phyloP scores from a whole-genome alignment of 1,139 yeast genomes.

The Pichia sp. region DNA sequence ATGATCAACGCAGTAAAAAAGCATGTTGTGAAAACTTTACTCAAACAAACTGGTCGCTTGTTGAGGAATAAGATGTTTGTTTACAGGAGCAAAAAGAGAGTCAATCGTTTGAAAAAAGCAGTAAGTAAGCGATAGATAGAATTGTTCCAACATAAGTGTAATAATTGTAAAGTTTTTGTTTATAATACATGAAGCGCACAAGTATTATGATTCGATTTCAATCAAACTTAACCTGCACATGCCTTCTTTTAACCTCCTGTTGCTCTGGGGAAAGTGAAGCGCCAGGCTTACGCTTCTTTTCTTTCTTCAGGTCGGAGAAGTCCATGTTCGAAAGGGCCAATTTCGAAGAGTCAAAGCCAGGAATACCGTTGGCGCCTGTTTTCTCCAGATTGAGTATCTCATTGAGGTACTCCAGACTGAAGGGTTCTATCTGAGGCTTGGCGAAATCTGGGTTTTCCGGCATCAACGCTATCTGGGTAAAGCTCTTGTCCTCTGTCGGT shows the following conservation, averaged over 20 bases:
- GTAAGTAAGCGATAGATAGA: neutral
- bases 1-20: slow-evolving; percentile 49
- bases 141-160: neutral
- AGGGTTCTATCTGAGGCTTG: slow-evolving; percentile 43
- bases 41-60: slow-evolving; percentile 57
- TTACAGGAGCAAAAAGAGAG: slow-evolving; percentile 16
- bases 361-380: slow-evolving; percentile 68
- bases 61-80: slow-evolving; percentile 48
- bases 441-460: slow-evolving; percentile 27
- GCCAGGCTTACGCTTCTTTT: slow-evolving; percentile 23
- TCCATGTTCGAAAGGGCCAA: slow-evolving; percentile 54
- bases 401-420: slow-evolving; percentile 47
- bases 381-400: slow-evolving; percentile 59
- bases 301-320: slow-evolving; percentile 35
- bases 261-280: slow-evolving; percentile 21
- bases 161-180: no score
- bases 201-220: neutral
- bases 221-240: slow-evolving; percentile 30
- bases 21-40: slow-evolving; percentile 45
- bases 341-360: slow-evolving; percentile 69
- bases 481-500: slow-evolving; percentile 45
- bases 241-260: slow-evolving; percentile 26
- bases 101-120: slow-evolving; percentile 11
- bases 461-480: slow-evolving; percentile 52
- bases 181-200: neutral